Conservation (phyloP, 2,329 filamentous ascomycete genomes). For the Nothophoma quercina region DNA sequence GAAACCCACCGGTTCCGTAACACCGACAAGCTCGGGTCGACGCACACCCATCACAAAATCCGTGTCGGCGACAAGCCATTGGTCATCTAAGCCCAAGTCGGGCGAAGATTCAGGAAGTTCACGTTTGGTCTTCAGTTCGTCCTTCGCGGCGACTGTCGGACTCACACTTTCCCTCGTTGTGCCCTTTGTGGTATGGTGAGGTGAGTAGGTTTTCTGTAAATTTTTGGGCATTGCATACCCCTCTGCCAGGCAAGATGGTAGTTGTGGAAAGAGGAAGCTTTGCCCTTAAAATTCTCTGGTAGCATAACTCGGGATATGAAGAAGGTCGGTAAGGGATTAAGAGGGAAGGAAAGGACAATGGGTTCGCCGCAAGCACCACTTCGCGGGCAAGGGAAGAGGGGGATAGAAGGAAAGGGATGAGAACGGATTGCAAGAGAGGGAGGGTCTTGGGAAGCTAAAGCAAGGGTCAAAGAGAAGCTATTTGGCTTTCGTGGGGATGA, state of each 20-base stretch:
- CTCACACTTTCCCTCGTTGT: not conserved
- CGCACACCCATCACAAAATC: constrained; percentile 1
- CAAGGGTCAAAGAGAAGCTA: no score
- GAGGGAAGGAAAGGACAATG: not conserved
- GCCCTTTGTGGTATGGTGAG: not conserved
- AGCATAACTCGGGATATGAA: not conserved
- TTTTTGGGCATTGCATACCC: not conserved
- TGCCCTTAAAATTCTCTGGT: not conserved
- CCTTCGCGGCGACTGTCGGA: not conserved
- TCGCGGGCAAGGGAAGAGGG: not conserved
- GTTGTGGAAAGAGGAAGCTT: not conserved
- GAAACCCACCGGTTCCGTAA: not conserved
- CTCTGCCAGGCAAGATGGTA: not conserved
- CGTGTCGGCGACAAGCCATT: not conserved
- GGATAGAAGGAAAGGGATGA: no score
- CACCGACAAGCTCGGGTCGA: not conserved
- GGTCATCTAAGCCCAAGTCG: not conserved
- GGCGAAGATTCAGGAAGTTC: not conserved
- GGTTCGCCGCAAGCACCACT: not conserved
- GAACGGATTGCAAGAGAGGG: no score
- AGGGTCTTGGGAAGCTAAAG: no score
- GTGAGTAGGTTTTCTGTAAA: not conserved
- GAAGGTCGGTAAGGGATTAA: not conserved
- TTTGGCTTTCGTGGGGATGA: no score
- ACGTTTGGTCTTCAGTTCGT: not conserved